Conservation (phyloP, 1,139 yeast genomes). For the Pichia sp. region DNA sequence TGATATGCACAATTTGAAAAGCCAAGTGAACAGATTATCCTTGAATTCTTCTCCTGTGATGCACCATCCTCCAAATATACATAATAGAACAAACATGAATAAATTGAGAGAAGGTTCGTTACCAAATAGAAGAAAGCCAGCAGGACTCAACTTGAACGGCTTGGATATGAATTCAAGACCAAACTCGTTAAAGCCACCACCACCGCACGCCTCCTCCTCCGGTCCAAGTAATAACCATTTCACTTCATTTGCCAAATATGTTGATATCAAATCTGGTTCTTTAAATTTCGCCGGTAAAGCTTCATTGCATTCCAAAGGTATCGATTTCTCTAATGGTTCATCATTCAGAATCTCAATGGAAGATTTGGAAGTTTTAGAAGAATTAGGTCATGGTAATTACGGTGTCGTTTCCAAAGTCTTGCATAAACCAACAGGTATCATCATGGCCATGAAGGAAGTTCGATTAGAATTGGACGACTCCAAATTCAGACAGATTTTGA, state of each 20-base stretch:
- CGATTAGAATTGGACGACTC: slow-evolving; percentile 88
- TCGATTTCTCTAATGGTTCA: slow-evolving; percentile 86
- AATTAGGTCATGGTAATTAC: slow-evolving; percentile 92
- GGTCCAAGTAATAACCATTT: slow-evolving; percentile 35
- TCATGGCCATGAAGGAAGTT: slow-evolving; percentile 98
- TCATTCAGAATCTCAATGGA: slow-evolving; percentile 85
- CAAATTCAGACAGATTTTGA: slow-evolving; percentile 87
- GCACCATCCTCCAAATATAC: slow-evolving; percentile 12
- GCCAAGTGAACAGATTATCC: slow-evolving; percentile 8
- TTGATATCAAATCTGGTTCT: slow-evolving; percentile 90
- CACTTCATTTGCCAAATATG: slow-evolving; percentile 80
- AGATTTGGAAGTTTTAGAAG: slow-evolving; percentile 80
- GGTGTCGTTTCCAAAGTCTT: slow-evolving; percentile 92
- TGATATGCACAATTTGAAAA: slow-evolving; percentile 3
- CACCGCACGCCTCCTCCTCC: too few species aligned
- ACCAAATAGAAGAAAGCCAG: slow-evolving; percentile 21
- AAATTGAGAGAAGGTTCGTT: slow-evolving; percentile 25
- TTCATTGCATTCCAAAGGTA: slow-evolving; percentile 86
- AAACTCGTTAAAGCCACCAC: not conserved
- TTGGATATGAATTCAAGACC: slow-evolving; percentile 6
- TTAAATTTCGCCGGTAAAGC: slow-evolving; percentile 93
- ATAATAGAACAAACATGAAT: slow-evolving; percentile 17
- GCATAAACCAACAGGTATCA: slow-evolving; percentile 90
- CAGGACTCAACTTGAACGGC: slow-evolving; percentile 10
- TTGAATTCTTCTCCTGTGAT: slow-evolving; percentile 4